These are phyloP conservation scores for Yamadazyma mexicana DNA, from an alignment of 1,139 yeast genomes.

Conservation along the genomic window DNA sequence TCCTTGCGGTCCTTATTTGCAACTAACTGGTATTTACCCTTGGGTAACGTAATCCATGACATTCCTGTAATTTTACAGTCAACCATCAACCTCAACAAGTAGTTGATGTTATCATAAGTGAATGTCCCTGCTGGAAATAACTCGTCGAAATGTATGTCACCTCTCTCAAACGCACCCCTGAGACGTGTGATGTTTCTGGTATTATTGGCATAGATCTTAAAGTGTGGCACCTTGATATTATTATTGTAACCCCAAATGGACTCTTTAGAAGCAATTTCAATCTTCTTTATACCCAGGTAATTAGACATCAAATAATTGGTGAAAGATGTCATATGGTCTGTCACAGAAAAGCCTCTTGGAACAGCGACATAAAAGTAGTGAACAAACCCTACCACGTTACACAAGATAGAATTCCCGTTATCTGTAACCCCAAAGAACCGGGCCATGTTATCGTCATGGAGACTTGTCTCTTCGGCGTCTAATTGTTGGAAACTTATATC, in stretches of 20 bases:
- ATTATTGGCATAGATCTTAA: constrained; percentile 68
- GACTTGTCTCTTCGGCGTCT: constrained; percentile 83
- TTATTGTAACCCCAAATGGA: constrained; percentile 95
- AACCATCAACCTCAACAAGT: constrained; percentile 81
- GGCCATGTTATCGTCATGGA: constrained; percentile 61
- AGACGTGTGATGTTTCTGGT: constrained; percentile 65
- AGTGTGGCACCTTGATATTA: constrained; percentile 72
- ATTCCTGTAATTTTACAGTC: constrained; percentile 92
- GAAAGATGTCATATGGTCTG: constrained; percentile 52
- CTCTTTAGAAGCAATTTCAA: constrained; percentile 71
- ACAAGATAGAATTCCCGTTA: constrained; percentile 83
- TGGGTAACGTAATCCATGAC: constrained; percentile 95
- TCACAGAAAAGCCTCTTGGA: constrained; percentile 70
- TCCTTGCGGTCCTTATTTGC: constrained; percentile 31
- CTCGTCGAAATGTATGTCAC: constrained; percentile 67
- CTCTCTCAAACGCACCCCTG: constrained; percentile 81
- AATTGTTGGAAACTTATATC: constrained; percentile 85
- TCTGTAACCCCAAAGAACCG: constrained; percentile 91
- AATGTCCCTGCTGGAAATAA: constrained; percentile 60
- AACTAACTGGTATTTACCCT: constrained; percentile 59
- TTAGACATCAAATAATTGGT: constrained; percentile 47
- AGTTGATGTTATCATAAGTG: constrained; percentile 89
- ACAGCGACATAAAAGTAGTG: constrained; percentile 94
- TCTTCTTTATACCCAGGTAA: constrained; percentile 57
- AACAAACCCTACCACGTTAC: constrained; percentile 84